phyloP scores from a whole-genome alignment of 352 stramenopile species.

The Thraustotheca clavata region DNA sequence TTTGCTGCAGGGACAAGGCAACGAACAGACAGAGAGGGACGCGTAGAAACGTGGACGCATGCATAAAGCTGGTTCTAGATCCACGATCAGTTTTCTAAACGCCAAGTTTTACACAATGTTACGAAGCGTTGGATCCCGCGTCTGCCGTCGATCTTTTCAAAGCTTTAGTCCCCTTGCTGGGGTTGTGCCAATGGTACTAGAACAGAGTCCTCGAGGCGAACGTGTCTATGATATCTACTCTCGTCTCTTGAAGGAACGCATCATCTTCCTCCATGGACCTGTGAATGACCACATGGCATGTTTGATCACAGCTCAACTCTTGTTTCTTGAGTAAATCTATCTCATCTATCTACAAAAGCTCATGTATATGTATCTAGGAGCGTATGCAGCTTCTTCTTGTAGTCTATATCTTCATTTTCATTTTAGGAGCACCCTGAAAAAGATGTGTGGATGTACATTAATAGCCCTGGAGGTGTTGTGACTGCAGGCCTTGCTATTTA shows the following conservation, averaged over 20 bases:
- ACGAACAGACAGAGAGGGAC: too few species aligned
- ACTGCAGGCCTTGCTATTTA: slow-evolving; percentile 97
- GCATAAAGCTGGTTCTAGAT: too few species aligned
- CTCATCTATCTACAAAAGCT: slow-evolving; percentile 83
- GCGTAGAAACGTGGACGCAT: too few species aligned
- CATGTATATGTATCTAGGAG: slow-evolving; percentile 45
- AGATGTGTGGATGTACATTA: slow-evolving; percentile 99
- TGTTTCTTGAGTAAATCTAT: slow-evolving; percentile 96
- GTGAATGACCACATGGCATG: slow-evolving; percentile 85
- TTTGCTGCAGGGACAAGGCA: too few species aligned
- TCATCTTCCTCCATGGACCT: slow-evolving; percentile 94
- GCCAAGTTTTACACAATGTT: neutral
- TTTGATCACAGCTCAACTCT: slow-evolving; percentile 72
- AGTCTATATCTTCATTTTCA: too few species aligned
- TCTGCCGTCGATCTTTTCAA: neutral
- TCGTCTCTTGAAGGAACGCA: slow-evolving; percentile 95
- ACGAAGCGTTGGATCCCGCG: neutral
- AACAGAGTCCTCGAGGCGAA: slow-evolving; percentile 89
- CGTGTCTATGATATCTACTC: slow-evolving; percentile 98
- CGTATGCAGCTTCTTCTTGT: neutral
- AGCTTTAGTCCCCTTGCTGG: neutral
- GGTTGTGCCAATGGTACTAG: slow-evolving; percentile 90
- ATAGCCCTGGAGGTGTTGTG: slow-evolving; percentile 95
- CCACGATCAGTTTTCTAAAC: neutral
- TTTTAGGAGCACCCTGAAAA: slow-evolving; percentile 94